Evolutionary conservation across 2,329 filamentous ascomycete species (phyloP), one percentile per base, ranked within the genome.

Genomic region (Trichothecium sympodiale): DNA sequence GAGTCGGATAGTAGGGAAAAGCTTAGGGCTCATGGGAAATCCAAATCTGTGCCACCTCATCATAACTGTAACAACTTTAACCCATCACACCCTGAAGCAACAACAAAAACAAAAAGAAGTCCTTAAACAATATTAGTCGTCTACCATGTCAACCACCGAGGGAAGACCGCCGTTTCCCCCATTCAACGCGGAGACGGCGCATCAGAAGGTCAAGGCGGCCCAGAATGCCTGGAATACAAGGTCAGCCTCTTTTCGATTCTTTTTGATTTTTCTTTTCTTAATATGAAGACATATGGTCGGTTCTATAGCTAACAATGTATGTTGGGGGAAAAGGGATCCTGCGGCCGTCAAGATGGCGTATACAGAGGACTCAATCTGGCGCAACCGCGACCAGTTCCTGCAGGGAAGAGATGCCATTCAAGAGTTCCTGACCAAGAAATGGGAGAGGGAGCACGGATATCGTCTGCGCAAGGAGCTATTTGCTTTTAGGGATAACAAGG

Each of bases 401-500:
- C 58, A 60, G 9, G 85, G 85, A 2, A 77, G 76, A 2, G 69
- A 74, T 6, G 73, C 67, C 14, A 87, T 93, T 41, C 63, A 77
- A 34, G 60, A 60, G 2, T 85, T 89, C 45, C 52, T 94, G 35
- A 71, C 68, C 1, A 62, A 72, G 31, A 93, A 93, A 52, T 93
- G 84, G 85, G 58, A 67, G 30, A 71, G 66, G 15, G 86, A 93
- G 54, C 62, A 72, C 30, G 74, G 67, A 13, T 93, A 93, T 49
- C 69, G 71, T 0, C 65, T 94, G 37, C 72, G 85, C 36, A 93
- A 94, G 55, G 86, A 94, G 53, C 63, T 94, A 1, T 94, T 93
- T 56, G 69, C 83, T 1, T 91, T 86, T 49, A 67, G 61, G 0
- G 77, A 78, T 27, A 66, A 89, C 56, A 81, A 67, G 52, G 70